Percentiles rank a stretch among this genome's conserved stretches.
These are phyloP conservation scores for Skeletonema grethae DNA, from an alignment of 108 stramenopile genomes.

Conservation along the genomic window DNA sequence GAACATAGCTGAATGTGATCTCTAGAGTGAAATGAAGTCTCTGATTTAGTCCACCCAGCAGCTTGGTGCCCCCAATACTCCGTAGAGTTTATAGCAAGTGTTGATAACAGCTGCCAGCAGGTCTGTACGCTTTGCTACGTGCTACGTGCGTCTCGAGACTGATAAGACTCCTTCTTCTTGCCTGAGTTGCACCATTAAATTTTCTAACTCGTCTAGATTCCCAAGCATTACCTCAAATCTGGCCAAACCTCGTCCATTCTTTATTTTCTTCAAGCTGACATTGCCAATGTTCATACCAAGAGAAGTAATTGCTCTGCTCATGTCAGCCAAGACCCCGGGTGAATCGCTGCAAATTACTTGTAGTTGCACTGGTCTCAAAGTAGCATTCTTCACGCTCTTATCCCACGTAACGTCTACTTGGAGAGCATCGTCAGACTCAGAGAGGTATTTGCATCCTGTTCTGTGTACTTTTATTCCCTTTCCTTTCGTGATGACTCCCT, in stretches of 20 bases:
- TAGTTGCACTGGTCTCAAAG: slow-evolving; percentile 19
- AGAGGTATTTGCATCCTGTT: slow-evolving; percentile 29
- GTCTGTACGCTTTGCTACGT: too few species aligned
- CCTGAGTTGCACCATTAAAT: slow-evolving; percentile 6
- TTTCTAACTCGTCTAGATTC: slow-evolving; percentile 26
- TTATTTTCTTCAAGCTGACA: slow-evolving; percentile 26
- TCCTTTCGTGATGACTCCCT: slow-evolving; percentile 23
- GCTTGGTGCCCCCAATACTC: too few species aligned
- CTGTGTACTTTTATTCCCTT: slow-evolving; percentile 33
- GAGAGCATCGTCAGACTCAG: slow-evolving; percentile 21
- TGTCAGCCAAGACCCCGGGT: slow-evolving; percentile 33
- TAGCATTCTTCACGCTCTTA: background rate
- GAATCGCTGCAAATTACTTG: slow-evolving; percentile 30
- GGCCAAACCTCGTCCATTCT: slow-evolving; percentile 37
- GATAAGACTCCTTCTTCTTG: slow-evolving; percentile 15
- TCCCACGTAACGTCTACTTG: slow-evolving; percentile 26
- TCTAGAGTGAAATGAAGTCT: too few species aligned
- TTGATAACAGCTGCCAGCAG: too few species aligned
- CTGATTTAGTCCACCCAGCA: too few species aligned
- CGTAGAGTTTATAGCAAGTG: background rate
- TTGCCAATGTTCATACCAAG: slow-evolving; percentile 30
- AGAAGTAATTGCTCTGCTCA: slow-evolving; percentile 25
- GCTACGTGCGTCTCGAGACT: slow-evolving; percentile 24
- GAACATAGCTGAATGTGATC: too few species aligned
- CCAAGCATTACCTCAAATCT: slow-evolving; percentile 34